Base-by-base conservation (phyloP, 805 yeast genomes). In the Saccharomycopsis guyanensis region DNA sequence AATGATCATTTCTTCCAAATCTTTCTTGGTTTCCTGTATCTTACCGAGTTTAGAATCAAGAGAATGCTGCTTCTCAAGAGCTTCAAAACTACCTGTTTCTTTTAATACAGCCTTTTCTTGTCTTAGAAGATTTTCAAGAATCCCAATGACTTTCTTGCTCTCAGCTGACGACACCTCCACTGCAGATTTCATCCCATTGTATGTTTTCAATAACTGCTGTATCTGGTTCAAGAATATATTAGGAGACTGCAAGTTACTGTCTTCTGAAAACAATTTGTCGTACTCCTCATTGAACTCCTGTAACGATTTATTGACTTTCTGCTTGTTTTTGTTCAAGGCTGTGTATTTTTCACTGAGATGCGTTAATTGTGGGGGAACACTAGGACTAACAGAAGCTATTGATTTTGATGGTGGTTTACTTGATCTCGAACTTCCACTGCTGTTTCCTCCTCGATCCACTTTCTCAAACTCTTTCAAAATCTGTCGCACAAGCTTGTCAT, bases 161-260 rank as follows among this genome's bases (percentile, higher is more conserved):
- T 37, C 31, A 3, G 32, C 24, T 15, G 27, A 22, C 1, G 40
- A 12, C 4, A 6, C 15, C 27, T 49, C 45, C n/a, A 27, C 20
- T 7, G 40, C 33, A 16, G 15, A n/a, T 29, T 42, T 43, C 19
- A 47, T 33, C 7, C 15, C 46, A 3, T 38, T 39, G 36, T 47
- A 56, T 32, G 43, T 51, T 6, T 44, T 51, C 18, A 44, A 35
- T 23, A 57, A 51, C 23, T 49, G 48, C 19, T 53, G 52, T 3
- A 56, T 56, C 46, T 58, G 59, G 6, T 52, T 43, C 4, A 62
- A 38, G 38, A 62, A 62, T 15, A 59, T 50, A 6, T 49, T 51
- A 8, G 66, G 66, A n/a, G 62, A 62, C 0, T 60, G 66, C 25
- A 63, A 51, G 23, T 52, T 51, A 40, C 57, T 55, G 40, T 61